Evolutionary conservation across 106 monocot species (phyloP).

Genomic region (Triglochin maritima): DNA sequence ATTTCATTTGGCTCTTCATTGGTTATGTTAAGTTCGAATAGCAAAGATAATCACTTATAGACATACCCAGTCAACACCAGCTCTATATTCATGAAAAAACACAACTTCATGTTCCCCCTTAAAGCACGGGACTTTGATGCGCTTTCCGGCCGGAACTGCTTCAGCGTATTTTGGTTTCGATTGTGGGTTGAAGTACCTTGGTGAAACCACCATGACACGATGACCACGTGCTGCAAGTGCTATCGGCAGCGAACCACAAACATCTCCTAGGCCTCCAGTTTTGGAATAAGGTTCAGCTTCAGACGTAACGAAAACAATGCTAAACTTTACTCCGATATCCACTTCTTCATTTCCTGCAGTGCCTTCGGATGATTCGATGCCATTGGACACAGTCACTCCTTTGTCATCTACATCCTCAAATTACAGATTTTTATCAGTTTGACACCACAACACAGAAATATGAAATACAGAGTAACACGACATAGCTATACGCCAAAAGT

Average conservation of each 20-base stretch:
- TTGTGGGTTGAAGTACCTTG: slow-evolving; percentile 63
- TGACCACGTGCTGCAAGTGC: slow-evolving; percentile 75
- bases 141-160: slow-evolving; percentile 26
- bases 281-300: slow-evolving; percentile 28
- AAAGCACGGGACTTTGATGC: slow-evolving; percentile 57
- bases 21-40: no score
- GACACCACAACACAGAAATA: no score
- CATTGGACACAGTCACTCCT: not conserved
- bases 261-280: slow-evolving; percentile 61
- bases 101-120: slow-evolving; percentile 58
- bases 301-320: slow-evolving; percentile 20
- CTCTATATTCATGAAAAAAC: slow-evolving; percentile 79
- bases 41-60: no score
- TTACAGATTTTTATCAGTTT: no score
- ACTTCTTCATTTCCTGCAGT: not conserved
- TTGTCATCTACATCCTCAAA: no score
- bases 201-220: slow-evolving; percentile 88
- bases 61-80: slow-evolving; percentile 83
- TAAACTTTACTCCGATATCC: not conserved
- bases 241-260: slow-evolving; percentile 78
- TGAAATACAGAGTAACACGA: no score
- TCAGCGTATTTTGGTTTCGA: slow-evolving; percentile 29
- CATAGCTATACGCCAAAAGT: no score
- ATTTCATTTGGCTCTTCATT: no score
- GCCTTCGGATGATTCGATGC: not conserved